phyloP scores from a whole-genome alignment of 2,329 filamentous ascomycete species.

The Aurifilum marmelostoma region DNA sequence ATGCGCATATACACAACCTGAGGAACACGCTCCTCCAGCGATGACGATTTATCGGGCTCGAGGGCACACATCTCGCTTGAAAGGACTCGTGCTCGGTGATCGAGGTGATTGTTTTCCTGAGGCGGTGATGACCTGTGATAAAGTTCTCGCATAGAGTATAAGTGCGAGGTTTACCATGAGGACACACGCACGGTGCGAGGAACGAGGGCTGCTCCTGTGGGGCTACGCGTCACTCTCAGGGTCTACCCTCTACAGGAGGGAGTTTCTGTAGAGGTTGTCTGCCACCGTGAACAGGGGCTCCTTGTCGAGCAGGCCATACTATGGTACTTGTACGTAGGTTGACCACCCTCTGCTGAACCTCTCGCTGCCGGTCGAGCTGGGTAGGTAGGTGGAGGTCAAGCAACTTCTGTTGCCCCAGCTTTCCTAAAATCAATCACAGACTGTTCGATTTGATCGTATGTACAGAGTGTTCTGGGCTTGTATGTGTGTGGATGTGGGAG shows the following conservation, averaged over 20 bases:
- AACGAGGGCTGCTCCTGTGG: neutral
- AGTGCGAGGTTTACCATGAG: neutral
- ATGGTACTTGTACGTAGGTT: too few relatives aligned
- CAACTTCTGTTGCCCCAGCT: neutral
- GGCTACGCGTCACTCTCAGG: neutral
- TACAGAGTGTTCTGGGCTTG: neutral
- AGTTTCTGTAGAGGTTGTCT: neutral
- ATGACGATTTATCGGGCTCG: neutral
- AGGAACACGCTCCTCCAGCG: neutral
- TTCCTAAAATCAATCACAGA: neutral
- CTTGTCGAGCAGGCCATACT: too few relatives aligned
- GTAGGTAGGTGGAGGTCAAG: neutral
- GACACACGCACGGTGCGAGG: neutral
- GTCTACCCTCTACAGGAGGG: neutral
- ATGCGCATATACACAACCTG: neutral
- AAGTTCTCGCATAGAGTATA: neutral
- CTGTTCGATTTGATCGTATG: too few relatives aligned
- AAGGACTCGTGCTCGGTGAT: neutral
- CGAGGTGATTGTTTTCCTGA: neutral
- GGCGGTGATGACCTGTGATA: neutral
- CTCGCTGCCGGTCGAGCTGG: slow-evolving; percentile 4
- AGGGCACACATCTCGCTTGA: neutral
- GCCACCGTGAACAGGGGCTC: slow-evolving; percentile 11
- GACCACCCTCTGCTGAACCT: too few relatives aligned
- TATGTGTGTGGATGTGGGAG: neutral